Percentiles rank a stretch among this genome's conserved stretches.
Conservation (phyloP, 1,284 basidiomycete genomes). For the Albatrellus sp. region DNA sequence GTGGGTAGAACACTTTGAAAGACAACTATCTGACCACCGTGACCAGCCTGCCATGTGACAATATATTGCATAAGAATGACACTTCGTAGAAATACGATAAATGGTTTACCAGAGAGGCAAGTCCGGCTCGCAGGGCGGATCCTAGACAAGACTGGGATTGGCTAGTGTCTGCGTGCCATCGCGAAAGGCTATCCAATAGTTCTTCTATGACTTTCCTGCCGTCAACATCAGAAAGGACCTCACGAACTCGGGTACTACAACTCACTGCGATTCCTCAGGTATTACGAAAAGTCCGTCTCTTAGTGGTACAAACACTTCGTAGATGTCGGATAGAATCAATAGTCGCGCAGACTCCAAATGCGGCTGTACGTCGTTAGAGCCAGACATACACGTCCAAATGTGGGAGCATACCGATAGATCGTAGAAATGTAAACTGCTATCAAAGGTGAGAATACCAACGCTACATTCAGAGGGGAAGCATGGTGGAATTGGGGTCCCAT, state of each 20-base stretch:
- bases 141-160: conserved; percentile 61
- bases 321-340: conserved; percentile 80
- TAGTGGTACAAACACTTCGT: conserved; percentile 86
- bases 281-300: conserved; percentile 72
- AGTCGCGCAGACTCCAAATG: conserved; percentile 47
- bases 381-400: not conserved
- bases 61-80: not conserved
- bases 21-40: conserved; percentile 78
- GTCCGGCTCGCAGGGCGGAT: conserved; percentile 62
- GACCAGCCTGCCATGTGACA: conserved; percentile 39
- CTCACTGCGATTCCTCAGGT: conserved; percentile 55
- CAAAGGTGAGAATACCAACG: conserved; percentile 82
- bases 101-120: conserved; percentile 58
- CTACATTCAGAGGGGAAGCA: conserved; percentile 41
- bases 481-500: conserved; percentile 28
- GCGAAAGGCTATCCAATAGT: conserved; percentile 57
- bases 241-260: too few species aligned
- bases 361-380: conserved; percentile 5
- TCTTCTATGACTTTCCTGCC: conserved; percentile 44
- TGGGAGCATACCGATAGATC: conserved; percentile 64
- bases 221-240: not conserved
- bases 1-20: conserved; percentile 78
- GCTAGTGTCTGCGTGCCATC: conserved; percentile 44
- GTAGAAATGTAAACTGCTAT: conserved; percentile 80
- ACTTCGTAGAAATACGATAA: conserved; percentile 5